Percentiles rank a stretch among this genome's conserved stretches.
Evolutionary conservation across 1,284 basidiomycete species (phyloP).

Genomic region (Cutaneotrichosporon daszewskae): DNA sequence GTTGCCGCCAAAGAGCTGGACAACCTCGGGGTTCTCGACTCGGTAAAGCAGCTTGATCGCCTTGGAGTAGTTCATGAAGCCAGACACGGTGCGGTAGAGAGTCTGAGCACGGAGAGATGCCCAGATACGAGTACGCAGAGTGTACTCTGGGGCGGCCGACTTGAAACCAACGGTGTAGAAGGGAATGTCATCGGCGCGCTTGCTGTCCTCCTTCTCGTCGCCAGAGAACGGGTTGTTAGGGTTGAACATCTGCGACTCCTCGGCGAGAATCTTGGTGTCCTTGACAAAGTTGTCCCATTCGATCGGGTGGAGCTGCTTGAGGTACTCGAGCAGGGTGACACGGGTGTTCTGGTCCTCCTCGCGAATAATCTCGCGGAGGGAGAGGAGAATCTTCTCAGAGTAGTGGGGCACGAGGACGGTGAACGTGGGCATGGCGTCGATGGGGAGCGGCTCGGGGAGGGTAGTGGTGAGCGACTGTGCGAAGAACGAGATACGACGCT

Average conservation of each 20-base stretch:
- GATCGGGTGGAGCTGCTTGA: slow-evolving; percentile 95
- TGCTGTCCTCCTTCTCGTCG: slow-evolving; percentile 76
- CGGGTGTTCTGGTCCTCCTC: slow-evolving; percentile 94
- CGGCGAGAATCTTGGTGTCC: slow-evolving; percentile 97
- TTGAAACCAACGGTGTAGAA: slow-evolving; percentile 99
- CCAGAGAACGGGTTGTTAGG: slow-evolving; percentile 59
- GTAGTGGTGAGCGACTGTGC: slow-evolving; percentile 86
- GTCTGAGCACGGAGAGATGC: slow-evolving; percentile 97
- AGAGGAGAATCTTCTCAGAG: slow-evolving; percentile 91
- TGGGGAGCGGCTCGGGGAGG: slow-evolving; percentile 80
- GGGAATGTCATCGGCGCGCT: slow-evolving; percentile 88
- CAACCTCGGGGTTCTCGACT: slow-evolving; percentile 98
- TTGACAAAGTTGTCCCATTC: slow-evolving; percentile 99
- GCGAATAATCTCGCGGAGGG: slow-evolving; percentile 89
- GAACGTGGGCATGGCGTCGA: slow-evolving; percentile 96
- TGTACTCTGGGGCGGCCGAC: slow-evolving; percentile 96
- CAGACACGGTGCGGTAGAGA: slow-evolving; percentile 95
- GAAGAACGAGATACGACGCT: slow-evolving; percentile 93
- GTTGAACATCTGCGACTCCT: slow-evolving; percentile 84
- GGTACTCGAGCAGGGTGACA: slow-evolving; percentile 89
- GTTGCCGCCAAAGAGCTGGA: slow-evolving; percentile 94
- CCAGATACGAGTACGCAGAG: slow-evolving; percentile 97
- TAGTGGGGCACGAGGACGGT: slow-evolving; percentile 93
- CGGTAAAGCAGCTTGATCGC: slow-evolving; percentile 99
- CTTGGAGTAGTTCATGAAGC: slow-evolving; percentile 99